Conservation (phyloP, 371 early-diverging fungal genomes). For the Gilbertella persicaria region DNA sequence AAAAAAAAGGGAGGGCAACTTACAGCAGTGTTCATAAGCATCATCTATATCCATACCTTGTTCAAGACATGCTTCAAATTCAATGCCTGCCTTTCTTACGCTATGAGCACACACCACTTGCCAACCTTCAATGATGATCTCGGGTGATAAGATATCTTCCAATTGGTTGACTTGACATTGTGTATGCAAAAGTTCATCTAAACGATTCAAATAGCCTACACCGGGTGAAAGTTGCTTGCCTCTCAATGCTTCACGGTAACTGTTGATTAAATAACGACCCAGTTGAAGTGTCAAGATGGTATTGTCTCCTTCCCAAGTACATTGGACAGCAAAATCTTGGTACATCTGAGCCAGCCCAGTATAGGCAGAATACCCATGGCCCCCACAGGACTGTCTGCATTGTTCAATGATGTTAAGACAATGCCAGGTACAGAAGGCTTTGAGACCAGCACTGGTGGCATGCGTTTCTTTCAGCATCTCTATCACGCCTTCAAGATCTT, state of each 20-base stretch:
- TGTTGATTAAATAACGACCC: slow-evolving; percentile 85
- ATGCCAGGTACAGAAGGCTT: slow-evolving; percentile 95
- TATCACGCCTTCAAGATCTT: slow-evolving; percentile 66
- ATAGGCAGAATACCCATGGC: slow-evolving; percentile 93
- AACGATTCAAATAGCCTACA: slow-evolving; percentile 78
- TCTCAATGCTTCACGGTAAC: slow-evolving; percentile 76
- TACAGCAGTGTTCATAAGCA: slow-evolving; percentile 86
- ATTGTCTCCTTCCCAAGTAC: slow-evolving; percentile 94
- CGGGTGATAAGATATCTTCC: slow-evolving; percentile 63
- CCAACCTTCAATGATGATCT: slow-evolving; percentile 80
- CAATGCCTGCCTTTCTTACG: slow-evolving; percentile 78
- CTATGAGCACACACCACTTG: slow-evolving; percentile 83
- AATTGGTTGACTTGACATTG: slow-evolving; percentile 54
- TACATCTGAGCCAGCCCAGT: slow-evolving; percentile 87
- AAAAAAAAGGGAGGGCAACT: slow-evolving; percentile 6
- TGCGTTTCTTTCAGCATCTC: slow-evolving; percentile 90
- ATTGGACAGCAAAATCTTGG: slow-evolving; percentile 91
- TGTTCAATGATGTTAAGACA: slow-evolving; percentile 86
- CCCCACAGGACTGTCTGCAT: slow-evolving; percentile 89
- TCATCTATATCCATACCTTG: slow-evolving; percentile 74
- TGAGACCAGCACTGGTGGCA: slow-evolving; percentile 89
- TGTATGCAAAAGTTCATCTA: slow-evolving; percentile 53
- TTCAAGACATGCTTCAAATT: slow-evolving; percentile 72
- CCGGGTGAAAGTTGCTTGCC: slow-evolving; percentile 81
- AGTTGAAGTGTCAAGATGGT: slow-evolving; percentile 90